These are phyloP conservation scores for Ceratocystis papillata DNA, from an alignment of 2,329 filamentous ascomycete genomes.

Conservation along the genomic window DNA sequence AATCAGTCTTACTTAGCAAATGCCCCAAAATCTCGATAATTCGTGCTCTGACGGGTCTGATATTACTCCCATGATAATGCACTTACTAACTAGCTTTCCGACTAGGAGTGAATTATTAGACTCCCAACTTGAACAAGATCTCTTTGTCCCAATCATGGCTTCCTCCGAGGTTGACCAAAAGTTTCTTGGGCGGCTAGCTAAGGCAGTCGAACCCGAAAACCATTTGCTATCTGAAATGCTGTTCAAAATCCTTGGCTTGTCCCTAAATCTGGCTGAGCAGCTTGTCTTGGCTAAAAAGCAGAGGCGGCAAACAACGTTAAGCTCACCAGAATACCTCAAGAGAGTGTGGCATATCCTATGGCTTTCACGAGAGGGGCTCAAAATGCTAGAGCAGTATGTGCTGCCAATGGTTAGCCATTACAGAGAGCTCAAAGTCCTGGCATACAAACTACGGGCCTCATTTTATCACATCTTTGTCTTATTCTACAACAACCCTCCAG, in stretches of 20 bases:
- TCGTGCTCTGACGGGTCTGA: not conserved
- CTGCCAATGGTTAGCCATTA: constrained; percentile 71
- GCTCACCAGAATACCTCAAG: constrained; percentile 67
- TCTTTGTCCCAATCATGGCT: constrained; percentile 53
- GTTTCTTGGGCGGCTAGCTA: constrained; percentile 81
- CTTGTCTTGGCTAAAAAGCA: constrained; percentile 74
- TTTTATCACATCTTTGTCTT: constrained; percentile 96
- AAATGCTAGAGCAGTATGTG: constrained; percentile 78
- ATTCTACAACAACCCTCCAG: constrained; percentile 80
- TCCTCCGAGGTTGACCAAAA: constrained; percentile 97
- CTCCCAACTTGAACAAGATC: constrained; percentile 2
- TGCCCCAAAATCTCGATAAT: not conserved
- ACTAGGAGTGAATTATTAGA: not conserved
- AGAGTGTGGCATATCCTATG: constrained; percentile 85
- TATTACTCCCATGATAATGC: not conserved
- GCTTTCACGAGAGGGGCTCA: constrained; percentile 82
- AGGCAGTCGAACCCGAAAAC: constrained; percentile 64
- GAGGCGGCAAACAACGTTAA: constrained; percentile 67
- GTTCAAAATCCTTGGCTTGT: constrained; percentile 84
- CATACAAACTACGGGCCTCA: constrained; percentile 82
- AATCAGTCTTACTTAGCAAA: not conserved
- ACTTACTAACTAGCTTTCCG: not conserved
- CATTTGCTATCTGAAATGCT: constrained; percentile 70
- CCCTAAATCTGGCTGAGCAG: constrained; percentile 74
- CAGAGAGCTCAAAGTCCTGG: constrained; percentile 76